Evolutionary conservation across 2,329 filamentous ascomycete species (phyloP).

Genomic region (Delphinella strobiligena): DNA sequence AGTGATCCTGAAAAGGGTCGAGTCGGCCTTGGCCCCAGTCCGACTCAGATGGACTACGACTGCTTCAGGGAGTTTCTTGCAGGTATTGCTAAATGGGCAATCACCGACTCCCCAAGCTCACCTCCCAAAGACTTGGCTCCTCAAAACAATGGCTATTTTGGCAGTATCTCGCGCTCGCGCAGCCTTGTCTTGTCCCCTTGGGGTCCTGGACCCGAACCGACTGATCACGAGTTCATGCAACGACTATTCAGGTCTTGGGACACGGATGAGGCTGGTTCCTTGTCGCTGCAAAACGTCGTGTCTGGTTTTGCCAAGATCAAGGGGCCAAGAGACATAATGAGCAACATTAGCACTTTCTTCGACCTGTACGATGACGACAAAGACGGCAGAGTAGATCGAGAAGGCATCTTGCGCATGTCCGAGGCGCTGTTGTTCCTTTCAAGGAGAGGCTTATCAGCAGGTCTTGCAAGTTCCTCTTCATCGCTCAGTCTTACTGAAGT

Average conservation of each 20-base stretch:
- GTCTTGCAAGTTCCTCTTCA: constrained; percentile 53
- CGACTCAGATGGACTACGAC: constrained; percentile 93
- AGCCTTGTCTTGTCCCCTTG: constrained; percentile 38
- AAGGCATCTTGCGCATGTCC: constrained; percentile 89
- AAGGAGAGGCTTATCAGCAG: constrained; percentile 69
- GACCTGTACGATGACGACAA: constrained; percentile 89
- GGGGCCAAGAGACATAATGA: constrained; percentile 92
- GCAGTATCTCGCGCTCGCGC: constrained; percentile 27
- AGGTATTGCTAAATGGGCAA: constrained; percentile 78
- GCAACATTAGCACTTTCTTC: constrained; percentile 94
- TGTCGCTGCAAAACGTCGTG: constrained; percentile 86
- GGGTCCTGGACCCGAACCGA: constrained; percentile 55
- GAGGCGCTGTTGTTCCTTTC: constrained; percentile 90
- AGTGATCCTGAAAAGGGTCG: constrained; percentile 63
- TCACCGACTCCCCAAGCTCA: constrained; percentile 67
- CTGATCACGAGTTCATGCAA: constrained; percentile 89
- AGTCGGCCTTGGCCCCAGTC: constrained; percentile 78
- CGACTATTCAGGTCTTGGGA: constrained; percentile 86
- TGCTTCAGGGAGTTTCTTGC: constrained; percentile 91
- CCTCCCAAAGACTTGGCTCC: constrained; percentile 38
- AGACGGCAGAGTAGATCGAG: constrained; percentile 83
- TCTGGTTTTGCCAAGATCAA: constrained; percentile 84
- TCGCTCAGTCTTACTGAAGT: constrained; percentile 35
- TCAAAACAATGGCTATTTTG: constrained; percentile 47
- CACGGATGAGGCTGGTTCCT: constrained; percentile 57